Evolutionary conservation across 2,329 filamentous ascomycete genomes (phyloP).

Genomic region (Arthrobotrys conoides): DNA sequence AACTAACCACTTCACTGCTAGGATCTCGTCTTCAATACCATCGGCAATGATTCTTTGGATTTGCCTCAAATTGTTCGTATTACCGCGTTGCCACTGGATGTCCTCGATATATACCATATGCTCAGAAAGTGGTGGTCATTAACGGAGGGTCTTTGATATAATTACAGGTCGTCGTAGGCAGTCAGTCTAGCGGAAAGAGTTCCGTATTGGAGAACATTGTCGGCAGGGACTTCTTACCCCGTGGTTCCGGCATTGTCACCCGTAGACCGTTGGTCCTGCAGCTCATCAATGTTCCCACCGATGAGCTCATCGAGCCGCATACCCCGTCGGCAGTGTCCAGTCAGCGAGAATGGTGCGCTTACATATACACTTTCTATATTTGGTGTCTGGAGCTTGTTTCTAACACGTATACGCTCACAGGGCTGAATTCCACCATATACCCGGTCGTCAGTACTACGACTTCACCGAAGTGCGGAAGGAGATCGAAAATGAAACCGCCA

Average conservation of each 20-base stretch:
- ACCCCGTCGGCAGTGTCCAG: conserved; percentile 80
- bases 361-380: conserved; percentile 68
- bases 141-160: conserved; percentile 61
- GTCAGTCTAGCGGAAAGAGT: conserved; percentile 97
- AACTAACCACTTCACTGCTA: conserved; percentile 42
- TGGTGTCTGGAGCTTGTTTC: conserved; percentile 17
- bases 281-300: conserved; percentile 90
- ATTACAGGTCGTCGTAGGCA: conserved; percentile 91
- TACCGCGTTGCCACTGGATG: conserved; percentile 42
- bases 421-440: conserved; percentile 97
- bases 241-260: conserved; percentile 96
- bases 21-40: conserved; percentile 90
- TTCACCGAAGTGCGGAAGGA: conserved; percentile 95
- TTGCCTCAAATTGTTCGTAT: conserved; percentile 92
- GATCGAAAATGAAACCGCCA: conserved; percentile 95
- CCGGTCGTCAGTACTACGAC: conserved; percentile 88
- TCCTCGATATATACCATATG: conserved; percentile 5
- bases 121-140: conserved; percentile 16
- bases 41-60: conserved; percentile 97
- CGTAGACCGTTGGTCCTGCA: conserved; percentile 94
- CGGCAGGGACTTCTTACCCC: conserved; percentile 94
- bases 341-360: conserved; percentile 72
- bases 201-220: conserved; percentile 99
- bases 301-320: conserved; percentile 79
- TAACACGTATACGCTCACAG: conserved; percentile 71